Evolutionary conservation across 1,284 basidiomycete genomes (phyloP).

Genomic region (Ceratobasidium sp.): DNA sequence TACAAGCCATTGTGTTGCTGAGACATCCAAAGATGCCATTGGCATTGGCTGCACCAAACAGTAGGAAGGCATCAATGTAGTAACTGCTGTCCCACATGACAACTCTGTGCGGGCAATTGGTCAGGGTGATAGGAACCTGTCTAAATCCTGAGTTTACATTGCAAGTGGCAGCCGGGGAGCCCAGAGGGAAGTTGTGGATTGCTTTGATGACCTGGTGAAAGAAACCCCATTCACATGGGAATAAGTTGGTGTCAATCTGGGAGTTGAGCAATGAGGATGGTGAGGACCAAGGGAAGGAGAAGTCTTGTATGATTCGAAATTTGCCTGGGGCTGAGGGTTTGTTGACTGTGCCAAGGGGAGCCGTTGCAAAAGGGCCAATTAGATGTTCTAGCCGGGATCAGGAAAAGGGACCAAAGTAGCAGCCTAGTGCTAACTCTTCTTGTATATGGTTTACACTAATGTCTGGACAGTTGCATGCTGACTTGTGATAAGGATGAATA

Average conservation of each 20-base stretch:
- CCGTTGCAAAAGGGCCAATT: not conserved
- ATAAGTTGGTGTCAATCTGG: constrained; percentile 47
- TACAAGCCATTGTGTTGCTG: constrained; percentile 46
- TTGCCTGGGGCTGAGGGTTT: not conserved
- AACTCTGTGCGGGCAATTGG: constrained; percentile 50
- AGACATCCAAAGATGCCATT: constrained; percentile 48
- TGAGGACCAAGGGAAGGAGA: not conserved
- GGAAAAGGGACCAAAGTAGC: not conserved
- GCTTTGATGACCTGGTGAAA: constrained; percentile 47
- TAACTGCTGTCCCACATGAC: constrained; percentile 44
- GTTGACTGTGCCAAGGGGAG: not conserved
- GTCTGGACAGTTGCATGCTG: not conserved
- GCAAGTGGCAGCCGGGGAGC: constrained; percentile 49
- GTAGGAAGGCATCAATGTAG: constrained; percentile 45
- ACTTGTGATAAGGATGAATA: not conserved
- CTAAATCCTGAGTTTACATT: constrained; percentile 50
- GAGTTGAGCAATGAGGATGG: constrained; percentile 43
- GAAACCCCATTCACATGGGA: constrained; percentile 54
- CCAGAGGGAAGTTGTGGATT: constrained; percentile 48
- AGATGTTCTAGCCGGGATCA: not conserved
- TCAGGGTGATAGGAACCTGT: constrained; percentile 48
- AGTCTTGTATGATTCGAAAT: not conserved
- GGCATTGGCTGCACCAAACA: constrained; percentile 49
- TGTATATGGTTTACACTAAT: not conserved
- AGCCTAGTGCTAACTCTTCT: not conserved